These are phyloP conservation scores for Pestalotiopsis sp. DNA, from an alignment of 2,329 filamentous ascomycete genomes.

Conservation along the genomic window DNA sequence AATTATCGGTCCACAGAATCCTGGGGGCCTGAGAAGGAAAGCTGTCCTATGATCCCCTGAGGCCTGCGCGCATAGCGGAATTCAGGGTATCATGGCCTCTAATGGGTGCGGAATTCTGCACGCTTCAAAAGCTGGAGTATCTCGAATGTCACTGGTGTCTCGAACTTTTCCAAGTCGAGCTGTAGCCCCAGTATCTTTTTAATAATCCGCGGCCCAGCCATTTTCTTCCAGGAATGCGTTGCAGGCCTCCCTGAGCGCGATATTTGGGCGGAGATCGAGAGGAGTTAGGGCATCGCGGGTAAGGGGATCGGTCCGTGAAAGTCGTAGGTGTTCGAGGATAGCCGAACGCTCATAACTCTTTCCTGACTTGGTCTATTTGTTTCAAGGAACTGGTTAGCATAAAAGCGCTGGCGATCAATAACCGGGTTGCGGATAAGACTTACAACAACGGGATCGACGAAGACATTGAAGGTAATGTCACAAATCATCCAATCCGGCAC, in stretches of 20 bases:
- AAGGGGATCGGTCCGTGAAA: constrained; percentile 77
- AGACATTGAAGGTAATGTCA: constrained; percentile 74
- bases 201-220: constrained; percentile 94
- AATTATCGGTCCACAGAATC: not conserved
- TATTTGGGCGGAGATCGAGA: constrained; percentile 77
- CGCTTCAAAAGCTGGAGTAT: too few relatives aligned
- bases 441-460: constrained; percentile 70
- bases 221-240: constrained; percentile 85
- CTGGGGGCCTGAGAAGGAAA: not conserved
- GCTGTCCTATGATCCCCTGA: not conserved
- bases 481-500: constrained; percentile 80
- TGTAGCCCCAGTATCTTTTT: constrained; percentile 22
- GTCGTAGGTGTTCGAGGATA: constrained; percentile 82
- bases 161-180: too few relatives aligned
- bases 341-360: constrained; percentile 88
- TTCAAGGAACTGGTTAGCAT: not conserved
- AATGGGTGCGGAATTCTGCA: not conserved
- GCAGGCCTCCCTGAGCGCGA: constrained; percentile 80
- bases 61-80: not conserved
- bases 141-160: too few relatives aligned
- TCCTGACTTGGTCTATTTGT: constrained; percentile 73
- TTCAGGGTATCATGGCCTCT: not conserved
- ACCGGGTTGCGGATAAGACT: constrained; percentile 26
- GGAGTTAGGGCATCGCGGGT: constrained; percentile 75
- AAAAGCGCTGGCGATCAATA: not conserved